Evolutionary conservation across 1,284 basidiomycete genomes (phyloP).

Genomic region (Blastosporella zonata): DNA sequence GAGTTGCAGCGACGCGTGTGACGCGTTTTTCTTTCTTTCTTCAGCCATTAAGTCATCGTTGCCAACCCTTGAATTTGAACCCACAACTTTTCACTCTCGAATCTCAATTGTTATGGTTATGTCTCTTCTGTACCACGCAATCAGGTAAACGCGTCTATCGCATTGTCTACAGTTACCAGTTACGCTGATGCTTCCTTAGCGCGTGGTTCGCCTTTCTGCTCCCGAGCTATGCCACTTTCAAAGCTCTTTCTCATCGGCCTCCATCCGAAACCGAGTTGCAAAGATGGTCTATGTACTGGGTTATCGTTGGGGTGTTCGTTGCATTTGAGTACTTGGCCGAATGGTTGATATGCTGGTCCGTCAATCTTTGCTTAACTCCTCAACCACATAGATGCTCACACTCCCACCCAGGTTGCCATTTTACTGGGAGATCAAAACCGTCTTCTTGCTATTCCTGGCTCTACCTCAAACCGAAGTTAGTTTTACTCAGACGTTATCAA

Average conservation of each 20-base stretch:
- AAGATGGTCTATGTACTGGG: slow-evolving; percentile 61
- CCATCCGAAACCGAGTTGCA: slow-evolving; percentile 56
- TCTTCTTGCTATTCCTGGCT: slow-evolving; percentile 70
- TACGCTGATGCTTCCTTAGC: slow-evolving; percentile 32
- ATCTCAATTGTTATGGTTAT: slow-evolving; percentile 37
- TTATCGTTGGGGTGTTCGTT: slow-evolving; percentile 53
- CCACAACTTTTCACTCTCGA: neutral
- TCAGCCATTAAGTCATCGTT: too few relatives aligned
- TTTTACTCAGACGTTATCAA: slow-evolving; percentile 11
- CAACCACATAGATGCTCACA: slow-evolving; percentile 17
- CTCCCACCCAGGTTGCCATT: slow-evolving; percentile 65
- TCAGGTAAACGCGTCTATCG: slow-evolving; percentile 24
- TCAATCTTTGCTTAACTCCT: slow-evolving; percentile 16
- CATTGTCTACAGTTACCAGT: slow-evolving; percentile 3
- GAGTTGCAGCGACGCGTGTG: too few relatives aligned
- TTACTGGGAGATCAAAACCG: slow-evolving; percentile 72
- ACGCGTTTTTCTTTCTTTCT: too few relatives aligned
- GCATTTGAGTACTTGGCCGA: slow-evolving; percentile 69
- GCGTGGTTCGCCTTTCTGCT: slow-evolving; percentile 69
- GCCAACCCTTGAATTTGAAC: neutral
- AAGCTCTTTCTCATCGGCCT: slow-evolving; percentile 59
- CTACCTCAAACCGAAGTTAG: slow-evolving; percentile 72
- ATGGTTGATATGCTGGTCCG: slow-evolving; percentile 70
- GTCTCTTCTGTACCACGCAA: slow-evolving; percentile 44
- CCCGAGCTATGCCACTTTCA: slow-evolving; percentile 63